A percentile compares a stretch with the other conserved stretches of the same genome.
phyloP scores from a whole-genome alignment of 2,329 filamentous ascomycete species.

The Exophiala phaeomuriformis region DNA sequence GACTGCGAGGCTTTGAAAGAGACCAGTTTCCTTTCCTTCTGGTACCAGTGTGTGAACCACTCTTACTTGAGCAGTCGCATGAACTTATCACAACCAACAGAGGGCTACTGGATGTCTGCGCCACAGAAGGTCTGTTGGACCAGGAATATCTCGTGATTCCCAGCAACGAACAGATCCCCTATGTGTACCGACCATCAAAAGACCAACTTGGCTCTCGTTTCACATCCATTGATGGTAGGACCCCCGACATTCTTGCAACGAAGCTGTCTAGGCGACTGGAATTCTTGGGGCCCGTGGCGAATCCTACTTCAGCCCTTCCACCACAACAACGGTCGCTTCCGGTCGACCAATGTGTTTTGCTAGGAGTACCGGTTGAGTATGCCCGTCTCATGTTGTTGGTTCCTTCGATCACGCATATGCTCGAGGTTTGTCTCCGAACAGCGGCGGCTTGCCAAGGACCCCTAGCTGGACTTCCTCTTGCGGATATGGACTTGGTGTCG shows the following conservation, averaged over 20 bases:
- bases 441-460: conserved; percentile 12
- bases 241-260: conserved; percentile 16
- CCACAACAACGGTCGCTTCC: neutral
- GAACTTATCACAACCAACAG: neutral
- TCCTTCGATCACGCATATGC: conserved; percentile 24
- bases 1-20: conserved; percentile 7
- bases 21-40: conserved; percentile 16
- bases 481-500: conserved; percentile 9
- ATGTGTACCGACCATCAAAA: neutral
- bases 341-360: conserved; percentile 15
- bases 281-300: conserved; percentile 29
- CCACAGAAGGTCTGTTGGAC: neutral
- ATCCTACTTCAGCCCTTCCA: neutral
- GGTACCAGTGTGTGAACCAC: conserved; percentile 13
- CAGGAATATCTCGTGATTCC: conserved; percentile 6
- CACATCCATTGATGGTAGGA: neutral
- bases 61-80: conserved; percentile 11
- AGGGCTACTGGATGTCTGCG: neutral
- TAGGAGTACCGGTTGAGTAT: conserved; percentile 20
- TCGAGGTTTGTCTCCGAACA: conserved; percentile 18
- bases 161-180: conserved; percentile 1
- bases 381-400: conserved; percentile 17
- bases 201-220: neutral
- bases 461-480: conserved; percentile 9
- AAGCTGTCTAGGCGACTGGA: conserved; percentile 32